Evolutionary conservation across 148 eudicot genomes (phyloP), one percentile per base, ranked within the genome.

Genomic region (Rhododendron kiyosumense): DNA sequence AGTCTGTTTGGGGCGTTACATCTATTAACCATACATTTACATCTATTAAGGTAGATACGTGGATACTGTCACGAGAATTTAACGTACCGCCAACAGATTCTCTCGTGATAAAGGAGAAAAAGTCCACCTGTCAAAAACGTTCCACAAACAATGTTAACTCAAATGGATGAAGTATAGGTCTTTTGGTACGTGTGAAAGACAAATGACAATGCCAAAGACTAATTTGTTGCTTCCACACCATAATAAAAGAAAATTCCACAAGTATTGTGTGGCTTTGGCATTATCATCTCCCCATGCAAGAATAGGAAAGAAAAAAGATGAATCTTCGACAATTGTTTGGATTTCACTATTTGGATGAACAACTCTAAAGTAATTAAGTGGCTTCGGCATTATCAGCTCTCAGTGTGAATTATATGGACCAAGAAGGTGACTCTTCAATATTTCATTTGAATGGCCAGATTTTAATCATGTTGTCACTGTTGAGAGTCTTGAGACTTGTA

Each of bases 101-200:
- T 95, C 98, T 89, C 89, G 91, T 24, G 95, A 83, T 78, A 97
- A 89, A 79, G 99, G 99, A 86, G 96, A 89, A 88, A 97, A 97
- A 11, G 96, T 87, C 99, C 99, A 97, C 92, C 99, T 97, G 91
- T 52, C 51, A 69, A 83, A 85, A 84, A 85, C 9, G 78, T 46
- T 76, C 80, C 71, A 84, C 20, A 85, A 65, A 63, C 24, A 54
- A 87, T 43, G 41, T 79, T 71, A 71, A 71, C 32, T 30, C 85
- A 12, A 73, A 24, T 45, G 10, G 17, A 46, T 20, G 17, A 75
- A 43, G 7, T 36, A 22, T 4, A 82, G 22, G 32, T 18, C 67
- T 24, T 26, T 46, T 82, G 57, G 26, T 20, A 54, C 14, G 41
- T 59, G 32, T 82, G 84, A 38, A 61, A 32, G 45, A 10, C 67